phyloP scores from a whole-genome alignment of 2,329 filamentous ascomycete genomes.

The Mycosphaerella arachidis region DNA sequence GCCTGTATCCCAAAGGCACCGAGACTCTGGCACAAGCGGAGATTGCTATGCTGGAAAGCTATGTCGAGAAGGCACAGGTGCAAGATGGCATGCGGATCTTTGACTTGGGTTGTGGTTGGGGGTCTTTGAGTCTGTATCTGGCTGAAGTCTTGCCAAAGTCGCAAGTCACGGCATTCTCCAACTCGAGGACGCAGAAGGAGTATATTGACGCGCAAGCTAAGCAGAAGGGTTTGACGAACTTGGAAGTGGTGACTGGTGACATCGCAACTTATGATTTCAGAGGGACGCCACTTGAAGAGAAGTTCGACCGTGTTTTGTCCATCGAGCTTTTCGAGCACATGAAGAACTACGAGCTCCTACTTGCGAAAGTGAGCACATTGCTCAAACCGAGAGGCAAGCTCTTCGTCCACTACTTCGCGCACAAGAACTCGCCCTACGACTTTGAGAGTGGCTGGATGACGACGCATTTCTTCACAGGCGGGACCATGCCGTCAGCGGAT shows the following conservation, averaged over 20 bases:
- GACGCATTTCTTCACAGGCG: conserved; percentile 67
- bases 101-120: conserved; percentile 66
- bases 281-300: conserved; percentile 31
- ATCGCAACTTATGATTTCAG: conserved; percentile 63
- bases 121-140: conserved; percentile 60
- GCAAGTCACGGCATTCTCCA: conserved; percentile 63
- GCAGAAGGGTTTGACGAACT: conserved; percentile 54
- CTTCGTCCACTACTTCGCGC: conserved; percentile 65
- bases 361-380: conserved; percentile 58
- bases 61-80: conserved; percentile 58
- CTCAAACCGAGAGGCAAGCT: conserved; percentile 61
- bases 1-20: conserved; percentile 58
- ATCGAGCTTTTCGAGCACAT: conserved; percentile 73
- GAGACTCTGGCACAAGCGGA: conserved; percentile 64
- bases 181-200: conserved; percentile 63
- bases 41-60: conserved; percentile 60
- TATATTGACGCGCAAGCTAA: conserved; percentile 59
- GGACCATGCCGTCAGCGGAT: conserved; percentile 66
- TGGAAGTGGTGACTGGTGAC: conserved; percentile 62
- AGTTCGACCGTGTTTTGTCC: conserved; percentile 62
- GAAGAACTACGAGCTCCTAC: conserved; percentile 67
- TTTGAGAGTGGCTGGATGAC: conserved; percentile 72
- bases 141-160: conserved; percentile 61
- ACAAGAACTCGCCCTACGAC: conserved; percentile 63
- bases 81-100: conserved; percentile 58